A percentile compares a stretch with the other conserved stretches of the same genome.
phyloP scores from a whole-genome alignment of 129 eudicot species.

The Escallonia rubra region DNA sequence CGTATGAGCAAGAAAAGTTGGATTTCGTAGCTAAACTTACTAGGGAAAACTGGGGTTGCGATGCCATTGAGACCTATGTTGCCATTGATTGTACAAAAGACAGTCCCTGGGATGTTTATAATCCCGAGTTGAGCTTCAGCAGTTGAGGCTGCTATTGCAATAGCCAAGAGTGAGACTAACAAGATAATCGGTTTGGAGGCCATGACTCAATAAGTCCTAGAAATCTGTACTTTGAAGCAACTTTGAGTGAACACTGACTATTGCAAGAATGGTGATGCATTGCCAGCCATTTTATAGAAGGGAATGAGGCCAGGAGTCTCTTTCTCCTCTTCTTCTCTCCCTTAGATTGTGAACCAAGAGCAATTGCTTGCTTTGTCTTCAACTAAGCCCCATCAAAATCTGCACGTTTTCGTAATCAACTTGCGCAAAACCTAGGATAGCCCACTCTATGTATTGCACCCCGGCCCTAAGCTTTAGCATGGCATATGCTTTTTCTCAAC shows the following conservation, averaged over 20 bases:
- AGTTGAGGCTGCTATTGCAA: no score
- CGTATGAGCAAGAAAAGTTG: neutral
- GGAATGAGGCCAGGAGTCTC: no score
- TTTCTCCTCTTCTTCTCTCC: no score
- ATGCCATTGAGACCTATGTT: neutral
- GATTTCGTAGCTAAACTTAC: neutral
- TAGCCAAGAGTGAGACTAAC: no score
- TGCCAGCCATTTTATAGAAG: no score
- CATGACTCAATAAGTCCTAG: neutral
- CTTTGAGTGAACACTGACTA: no score
- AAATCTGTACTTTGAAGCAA: no score
- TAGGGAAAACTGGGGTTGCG: neutral
- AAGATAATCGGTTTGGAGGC: no score
- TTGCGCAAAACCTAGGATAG: neutral
- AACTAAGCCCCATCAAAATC: neutral
- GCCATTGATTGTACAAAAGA: neutral
- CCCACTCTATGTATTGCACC: constrained; percentile 6
- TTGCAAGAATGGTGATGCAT: no score
- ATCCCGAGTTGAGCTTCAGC: neutral
- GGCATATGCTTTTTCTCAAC: neutral
- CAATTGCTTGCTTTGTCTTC: no score
- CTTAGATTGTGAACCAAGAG: no score
- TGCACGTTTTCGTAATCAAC: constrained; percentile 7
- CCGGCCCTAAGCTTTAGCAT: neutral
- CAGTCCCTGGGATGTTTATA: neutral